A percentile compares a stretch with the other conserved stretches of the same genome.
Evolutionary conservation across 768 basidiomycete genomes (phyloP).

Genomic region (Rhizopogon rudus): DNA sequence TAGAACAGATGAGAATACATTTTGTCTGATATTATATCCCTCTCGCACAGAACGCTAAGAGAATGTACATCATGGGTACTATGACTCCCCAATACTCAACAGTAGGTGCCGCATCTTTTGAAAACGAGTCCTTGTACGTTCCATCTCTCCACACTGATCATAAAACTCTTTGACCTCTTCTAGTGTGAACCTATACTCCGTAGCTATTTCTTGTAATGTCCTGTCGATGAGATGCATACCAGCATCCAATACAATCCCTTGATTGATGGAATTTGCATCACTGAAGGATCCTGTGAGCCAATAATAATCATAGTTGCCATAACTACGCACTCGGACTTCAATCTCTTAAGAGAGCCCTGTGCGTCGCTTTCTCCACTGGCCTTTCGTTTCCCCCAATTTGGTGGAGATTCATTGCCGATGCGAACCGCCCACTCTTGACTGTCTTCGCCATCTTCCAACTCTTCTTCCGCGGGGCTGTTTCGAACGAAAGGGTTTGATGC

Average conservation of each 20-base stretch:
- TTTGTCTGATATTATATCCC: background rate
- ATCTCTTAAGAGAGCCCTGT: slow-evolving; percentile 36
- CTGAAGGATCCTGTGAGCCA: background rate
- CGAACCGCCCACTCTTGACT: slow-evolving; percentile 64
- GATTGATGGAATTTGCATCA: background rate
- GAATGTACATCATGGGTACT: background rate
- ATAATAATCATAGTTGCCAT: background rate
- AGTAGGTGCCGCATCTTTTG: slow-evolving; percentile 56
- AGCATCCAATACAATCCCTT: background rate
- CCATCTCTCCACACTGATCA: slow-evolving; percentile 68
- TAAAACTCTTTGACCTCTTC: slow-evolving; percentile 80
- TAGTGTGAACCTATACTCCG: slow-evolving; percentile 62
- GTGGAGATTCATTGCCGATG: slow-evolving; percentile 58
- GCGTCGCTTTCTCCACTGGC: slow-evolving; percentile 32
- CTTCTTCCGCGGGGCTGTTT: slow-evolving; percentile 54
- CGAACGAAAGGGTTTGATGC: slow-evolving; percentile 20
- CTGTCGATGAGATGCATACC: slow-evolving; percentile 62
- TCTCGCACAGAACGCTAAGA: background rate
- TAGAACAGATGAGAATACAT: slow-evolving; percentile 7
- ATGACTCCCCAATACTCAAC: slow-evolving; percentile 21
- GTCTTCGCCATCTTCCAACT: slow-evolving; percentile 55
- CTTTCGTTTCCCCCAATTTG: slow-evolving; percentile 65
- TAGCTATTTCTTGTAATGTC: slow-evolving; percentile 60
- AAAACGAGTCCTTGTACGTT: slow-evolving; percentile 58
- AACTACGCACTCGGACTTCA: slow-evolving; percentile 35